These are phyloP conservation scores for Epichloe sibirici DNA, from an alignment of 2,329 filamentous ascomycete species.

Conservation along the genomic window DNA sequence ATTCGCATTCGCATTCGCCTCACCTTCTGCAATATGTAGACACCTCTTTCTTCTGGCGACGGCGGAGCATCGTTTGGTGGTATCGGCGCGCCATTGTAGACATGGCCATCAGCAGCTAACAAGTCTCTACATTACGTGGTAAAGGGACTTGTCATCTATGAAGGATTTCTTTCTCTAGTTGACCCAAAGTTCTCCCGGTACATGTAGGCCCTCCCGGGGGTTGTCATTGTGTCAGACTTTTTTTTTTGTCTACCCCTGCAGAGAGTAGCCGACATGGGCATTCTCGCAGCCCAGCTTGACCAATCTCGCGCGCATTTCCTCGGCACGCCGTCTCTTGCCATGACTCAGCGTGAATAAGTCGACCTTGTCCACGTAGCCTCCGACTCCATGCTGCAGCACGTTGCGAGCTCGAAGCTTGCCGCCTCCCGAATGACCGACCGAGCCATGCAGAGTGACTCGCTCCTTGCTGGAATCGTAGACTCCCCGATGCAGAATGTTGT, in stretches of 20 bases:
- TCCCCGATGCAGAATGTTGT: constrained; percentile 72
- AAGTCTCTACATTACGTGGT: too few species aligned
- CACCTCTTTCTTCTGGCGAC: too few species aligned
- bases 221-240: too few species aligned
- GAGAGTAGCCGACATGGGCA: constrained; percentile 51
- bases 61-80: too few species aligned
- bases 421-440: constrained; percentile 49
- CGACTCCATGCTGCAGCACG: constrained; percentile 63
- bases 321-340: constrained; percentile 36
- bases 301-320: constrained; percentile 51
- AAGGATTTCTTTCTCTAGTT: too few species aligned
- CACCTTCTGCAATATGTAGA: too few species aligned
- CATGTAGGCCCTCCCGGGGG: too few species aligned
- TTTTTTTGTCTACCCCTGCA: constrained; percentile 31
- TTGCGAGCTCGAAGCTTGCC: constrained; percentile 51
- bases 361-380: constrained; percentile 48
- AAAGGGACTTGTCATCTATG: too few species aligned
- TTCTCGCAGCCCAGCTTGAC: constrained; percentile 48
- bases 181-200: too few species aligned
- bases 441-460: constrained; percentile 61
- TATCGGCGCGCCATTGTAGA: too few species aligned
- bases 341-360: constrained; percentile 39
- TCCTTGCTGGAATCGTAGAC: constrained; percentile 48
- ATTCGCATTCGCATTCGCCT: too few species aligned
- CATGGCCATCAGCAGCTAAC: too few species aligned